Evolutionary conservation across 2,329 filamentous ascomycete genomes (phyloP).

Genomic region (Ceratocystis diversiconidia): DNA sequence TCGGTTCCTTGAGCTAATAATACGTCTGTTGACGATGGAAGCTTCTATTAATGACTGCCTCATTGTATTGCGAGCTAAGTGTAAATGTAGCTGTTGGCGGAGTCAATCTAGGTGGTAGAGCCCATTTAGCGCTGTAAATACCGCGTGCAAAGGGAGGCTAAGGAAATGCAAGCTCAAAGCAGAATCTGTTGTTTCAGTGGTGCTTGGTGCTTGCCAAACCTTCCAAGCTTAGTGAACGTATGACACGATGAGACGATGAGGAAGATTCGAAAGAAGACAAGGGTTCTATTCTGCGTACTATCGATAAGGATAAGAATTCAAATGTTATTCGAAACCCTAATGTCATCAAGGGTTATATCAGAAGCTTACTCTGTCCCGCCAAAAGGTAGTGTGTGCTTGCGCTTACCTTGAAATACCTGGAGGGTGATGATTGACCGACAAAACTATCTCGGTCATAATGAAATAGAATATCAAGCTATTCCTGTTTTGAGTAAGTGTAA

Average conservation of each 20-base stretch:
- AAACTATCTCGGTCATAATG: too few relatives aligned
- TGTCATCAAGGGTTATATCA: too few relatives aligned
- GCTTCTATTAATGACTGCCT: not conserved
- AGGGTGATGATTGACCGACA: too few relatives aligned
- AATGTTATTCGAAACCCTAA: not conserved
- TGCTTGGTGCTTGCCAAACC: not conserved
- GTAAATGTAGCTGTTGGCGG: too few relatives aligned
- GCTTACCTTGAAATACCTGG: too few relatives aligned
- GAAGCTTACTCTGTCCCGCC: too few relatives aligned
- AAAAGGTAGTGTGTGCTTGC: too few relatives aligned
- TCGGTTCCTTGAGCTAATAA: not conserved
- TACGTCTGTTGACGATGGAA: not conserved
- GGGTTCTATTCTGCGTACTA: not conserved
- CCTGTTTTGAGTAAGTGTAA: too few relatives aligned
- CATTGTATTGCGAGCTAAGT: not conserved
- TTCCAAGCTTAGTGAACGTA: not conserved
- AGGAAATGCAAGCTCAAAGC: not conserved
- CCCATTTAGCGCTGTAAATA: too few relatives aligned
- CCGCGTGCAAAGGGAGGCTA: too few relatives aligned
- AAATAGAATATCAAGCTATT: not conserved
- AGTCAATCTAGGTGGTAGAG: too few relatives aligned
- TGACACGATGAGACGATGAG: not conserved
- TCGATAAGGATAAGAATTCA: not conserved
- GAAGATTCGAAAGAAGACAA: not conserved
- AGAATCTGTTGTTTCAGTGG: too few relatives aligned